These are phyloP conservation scores for Trichocladium antarcticum DNA, from an alignment of 495 filamentous ascomycete genomes.

Conservation along the genomic window DNA sequence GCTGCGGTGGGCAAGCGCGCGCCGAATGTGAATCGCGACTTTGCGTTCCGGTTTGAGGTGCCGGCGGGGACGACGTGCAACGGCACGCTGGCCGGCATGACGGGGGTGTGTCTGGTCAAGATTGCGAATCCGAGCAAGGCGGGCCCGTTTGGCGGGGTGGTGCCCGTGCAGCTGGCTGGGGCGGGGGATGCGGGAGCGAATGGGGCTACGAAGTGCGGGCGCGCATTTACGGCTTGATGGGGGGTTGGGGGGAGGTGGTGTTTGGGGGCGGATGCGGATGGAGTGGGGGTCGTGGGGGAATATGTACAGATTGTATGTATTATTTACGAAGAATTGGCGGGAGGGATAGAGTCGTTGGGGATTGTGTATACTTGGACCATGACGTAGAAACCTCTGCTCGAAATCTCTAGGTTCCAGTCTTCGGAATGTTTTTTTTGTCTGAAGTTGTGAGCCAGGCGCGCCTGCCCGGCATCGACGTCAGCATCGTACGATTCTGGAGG, in stretches of 20 bases:
- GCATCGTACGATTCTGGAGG: conserved; percentile 15
- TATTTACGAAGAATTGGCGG: too few relatives aligned
- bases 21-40: conserved; percentile 28
- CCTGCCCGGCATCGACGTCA: conserved; percentile 1
- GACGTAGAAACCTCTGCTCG: too few relatives aligned
- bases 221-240: conserved; percentile 1
- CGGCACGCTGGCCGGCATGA: conserved; percentile 23
- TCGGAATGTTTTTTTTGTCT: too few relatives aligned
- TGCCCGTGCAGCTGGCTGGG: conserved; percentile 29
- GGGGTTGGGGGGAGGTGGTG: background rate
- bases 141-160: conserved; percentile 32
- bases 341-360: too few relatives aligned
- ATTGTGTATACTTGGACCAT: too few relatives aligned
- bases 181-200: background rate
- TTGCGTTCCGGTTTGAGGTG: conserved; percentile 22
- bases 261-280: background rate
- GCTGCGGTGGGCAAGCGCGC: conserved; percentile 23
- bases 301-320: background rate
- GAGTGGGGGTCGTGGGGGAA: background rate
- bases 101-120: conserved; percentile 31
- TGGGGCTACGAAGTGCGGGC: background rate
- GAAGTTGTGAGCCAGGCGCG: background rate
- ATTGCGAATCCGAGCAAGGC: conserved; percentile 28
- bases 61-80: conserved; percentile 28
- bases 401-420: too few relatives aligned